Conservation (phyloP, 495 filamentous ascomycete genomes). For the Talaromyces ruber region DNA sequence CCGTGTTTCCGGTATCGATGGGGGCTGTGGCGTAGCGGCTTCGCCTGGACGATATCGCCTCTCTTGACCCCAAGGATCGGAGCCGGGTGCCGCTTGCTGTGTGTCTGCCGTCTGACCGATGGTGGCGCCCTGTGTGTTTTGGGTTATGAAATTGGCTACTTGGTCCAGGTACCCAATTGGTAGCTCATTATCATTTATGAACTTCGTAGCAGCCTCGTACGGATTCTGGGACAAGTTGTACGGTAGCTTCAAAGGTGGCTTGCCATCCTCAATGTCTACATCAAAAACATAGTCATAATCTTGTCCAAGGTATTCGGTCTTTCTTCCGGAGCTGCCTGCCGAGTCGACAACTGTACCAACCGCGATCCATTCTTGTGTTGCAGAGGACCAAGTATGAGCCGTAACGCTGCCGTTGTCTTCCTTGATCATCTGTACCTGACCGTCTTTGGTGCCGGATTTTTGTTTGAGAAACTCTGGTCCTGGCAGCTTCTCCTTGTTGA, state of each 20-base stretch:
- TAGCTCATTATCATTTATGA: slow-evolving; percentile 84
- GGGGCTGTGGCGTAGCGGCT: slow-evolving; percentile 20
- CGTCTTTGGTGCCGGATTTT: slow-evolving; percentile 82
- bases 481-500: slow-evolving; percentile 86
- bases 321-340: slow-evolving; percentile 68
- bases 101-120: slow-evolving; percentile 49
- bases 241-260: slow-evolving; percentile 86
- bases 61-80: slow-evolving; percentile 73
- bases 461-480: slow-evolving; percentile 74
- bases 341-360: slow-evolving; percentile 92
- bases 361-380: slow-evolving; percentile 64
- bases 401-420: slow-evolving; percentile 72
- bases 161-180: slow-evolving; percentile 86
- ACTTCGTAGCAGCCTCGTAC: slow-evolving; percentile 85
- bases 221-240: slow-evolving; percentile 91
- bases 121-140: slow-evolving; percentile 80
- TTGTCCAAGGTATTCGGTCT: slow-evolving; percentile 67
- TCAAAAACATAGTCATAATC: slow-evolving; percentile 98
- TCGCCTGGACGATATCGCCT: slow-evolving; percentile 71
- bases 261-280: slow-evolving; percentile 94
- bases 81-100: slow-evolving; percentile 29
- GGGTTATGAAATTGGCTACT: slow-evolving; percentile 86
- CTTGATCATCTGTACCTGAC: slow-evolving; percentile 84
- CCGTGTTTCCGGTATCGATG: slow-evolving; percentile 28
- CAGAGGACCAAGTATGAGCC: slow-evolving; percentile 71